Conservation (phyloP, 1,284 basidiomycete species). For the Uromyces viciae-fabae region DNA sequence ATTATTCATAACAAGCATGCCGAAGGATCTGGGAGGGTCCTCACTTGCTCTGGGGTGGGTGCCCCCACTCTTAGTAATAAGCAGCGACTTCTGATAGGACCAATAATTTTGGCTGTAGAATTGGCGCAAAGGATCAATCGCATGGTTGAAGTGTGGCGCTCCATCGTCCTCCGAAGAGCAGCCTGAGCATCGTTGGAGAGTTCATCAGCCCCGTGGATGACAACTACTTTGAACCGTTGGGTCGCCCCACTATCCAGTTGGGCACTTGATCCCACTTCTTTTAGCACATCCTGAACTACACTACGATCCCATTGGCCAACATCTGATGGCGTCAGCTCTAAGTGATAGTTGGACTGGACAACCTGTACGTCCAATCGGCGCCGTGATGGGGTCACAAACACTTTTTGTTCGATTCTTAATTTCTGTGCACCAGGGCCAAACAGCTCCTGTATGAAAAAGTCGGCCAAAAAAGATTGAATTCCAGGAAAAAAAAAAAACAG, state of each 20-base stretch:
- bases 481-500: background rate
- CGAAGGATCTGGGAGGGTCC: background rate
- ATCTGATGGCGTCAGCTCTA: constrained; percentile 96
- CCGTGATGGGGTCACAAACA: constrained; percentile 90
- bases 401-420: constrained; percentile 95
- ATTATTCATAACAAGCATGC: too few relatives aligned
- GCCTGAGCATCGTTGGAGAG: constrained; percentile 94
- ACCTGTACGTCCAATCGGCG: constrained; percentile 95
- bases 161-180: constrained; percentile 94
- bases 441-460: constrained; percentile 64
- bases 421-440: constrained; percentile 92
- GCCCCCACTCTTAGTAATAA: constrained; percentile 89
- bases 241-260: constrained; percentile 94
- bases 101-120: constrained; percentile 92
- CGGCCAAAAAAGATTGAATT: constrained; percentile 27
- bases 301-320: constrained; percentile 93
- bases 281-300: constrained; percentile 93
- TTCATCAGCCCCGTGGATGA: constrained; percentile 96
- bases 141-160: constrained; percentile 98
- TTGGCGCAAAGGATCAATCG: constrained; percentile 97
- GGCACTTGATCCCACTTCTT: constrained; percentile 98
- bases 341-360: constrained; percentile 94
- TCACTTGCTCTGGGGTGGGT: constrained; percentile 66
- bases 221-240: constrained; percentile 96
- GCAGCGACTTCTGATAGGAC: constrained; percentile 92